Evolutionary conservation across 2,329 filamentous ascomycete species (phyloP).

Genomic region (Diaporthe vexans): DNA sequence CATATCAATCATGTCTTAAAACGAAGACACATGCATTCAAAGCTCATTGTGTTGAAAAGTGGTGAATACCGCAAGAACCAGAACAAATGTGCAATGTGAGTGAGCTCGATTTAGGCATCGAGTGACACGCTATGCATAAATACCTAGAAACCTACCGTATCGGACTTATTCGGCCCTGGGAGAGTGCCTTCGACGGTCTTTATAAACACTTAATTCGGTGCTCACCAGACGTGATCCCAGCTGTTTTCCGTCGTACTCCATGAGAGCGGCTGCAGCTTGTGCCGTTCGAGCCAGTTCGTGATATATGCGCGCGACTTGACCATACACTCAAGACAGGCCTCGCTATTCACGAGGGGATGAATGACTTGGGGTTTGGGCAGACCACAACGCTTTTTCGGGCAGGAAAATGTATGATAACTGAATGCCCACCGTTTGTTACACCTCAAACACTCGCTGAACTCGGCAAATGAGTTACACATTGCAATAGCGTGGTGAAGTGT

Average conservation of each 20-base stretch:
- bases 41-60: not conserved
- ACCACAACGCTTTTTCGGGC: constrained; percentile 10
- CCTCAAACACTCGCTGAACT: not conserved
- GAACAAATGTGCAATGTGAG: not conserved
- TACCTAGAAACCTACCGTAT: not conserved
- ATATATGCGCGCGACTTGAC: not conserved
- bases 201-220: not conserved
- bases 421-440: constrained; percentile 28
- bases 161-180: not conserved
- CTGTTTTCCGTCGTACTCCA: not conserved
- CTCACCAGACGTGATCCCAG: constrained; percentile 4
- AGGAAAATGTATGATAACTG: not conserved
- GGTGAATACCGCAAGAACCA: not conserved
- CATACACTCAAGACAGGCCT: constrained; percentile 13
- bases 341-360: constrained; percentile 10
- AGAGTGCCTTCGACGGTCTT: not conserved
- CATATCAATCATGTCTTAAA: not conserved
- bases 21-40: not conserved
- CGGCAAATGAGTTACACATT: constrained; percentile 19
- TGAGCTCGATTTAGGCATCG: too few relatives aligned
- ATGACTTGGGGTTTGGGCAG: not conserved
- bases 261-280: constrained; percentile 22
- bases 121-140: too few relatives aligned
- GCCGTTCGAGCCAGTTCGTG: not conserved
- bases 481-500: not conserved